Percentiles rank a stretch among this genome's conserved stretches.
Conservation (phyloP, 1,284 basidiomycete species). For the Microbotryomycetes sp. region DNA sequence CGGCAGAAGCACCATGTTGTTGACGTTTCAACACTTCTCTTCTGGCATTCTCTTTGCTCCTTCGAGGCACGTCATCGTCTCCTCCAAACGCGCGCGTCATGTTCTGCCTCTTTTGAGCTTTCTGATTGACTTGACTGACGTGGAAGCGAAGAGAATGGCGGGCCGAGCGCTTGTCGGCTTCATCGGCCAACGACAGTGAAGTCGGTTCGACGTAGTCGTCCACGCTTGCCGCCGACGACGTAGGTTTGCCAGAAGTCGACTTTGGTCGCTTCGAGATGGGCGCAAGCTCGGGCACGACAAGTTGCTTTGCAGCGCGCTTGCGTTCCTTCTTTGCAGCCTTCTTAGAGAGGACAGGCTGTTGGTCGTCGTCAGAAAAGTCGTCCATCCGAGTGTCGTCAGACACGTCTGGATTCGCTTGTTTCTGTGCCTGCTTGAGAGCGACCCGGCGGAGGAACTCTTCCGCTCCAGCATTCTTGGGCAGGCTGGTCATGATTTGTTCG, state of each 20-base stretch:
- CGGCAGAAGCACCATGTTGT: slow-evolving; percentile 35
- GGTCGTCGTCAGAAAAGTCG: not conserved
- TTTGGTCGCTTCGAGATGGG: slow-evolving; percentile 27
- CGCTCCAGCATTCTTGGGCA: slow-evolving; percentile 15
- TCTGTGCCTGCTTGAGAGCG: slow-evolving; percentile 10
- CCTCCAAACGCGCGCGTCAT: slow-evolving; percentile 49
- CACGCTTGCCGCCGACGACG: slow-evolving; percentile 36
- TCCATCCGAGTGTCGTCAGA: not conserved
- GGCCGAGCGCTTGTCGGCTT: slow-evolving; percentile 69
- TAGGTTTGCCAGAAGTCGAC: slow-evolving; percentile 27
- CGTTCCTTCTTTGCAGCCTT: slow-evolving; percentile 27
- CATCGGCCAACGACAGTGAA: slow-evolving; percentile 60
- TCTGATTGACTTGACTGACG: slow-evolving; percentile 69
- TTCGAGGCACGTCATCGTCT: slow-evolving; percentile 81
- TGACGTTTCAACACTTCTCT: slow-evolving; percentile 46
- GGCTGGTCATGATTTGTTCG: slow-evolving; percentile 37
- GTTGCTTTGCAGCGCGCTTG: slow-evolving; percentile 2
- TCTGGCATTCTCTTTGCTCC: slow-evolving; percentile 46
- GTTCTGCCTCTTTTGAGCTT: slow-evolving; percentile 49
- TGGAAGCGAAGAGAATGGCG: slow-evolving; percentile 79
- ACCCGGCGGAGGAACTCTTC: slow-evolving; percentile 18
- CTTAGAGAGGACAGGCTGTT: not conserved
- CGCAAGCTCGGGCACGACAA: not conserved
- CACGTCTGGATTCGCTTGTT: slow-evolving; percentile 4
- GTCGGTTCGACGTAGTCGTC: slow-evolving; percentile 70